Evolutionary conservation across 2,329 filamentous ascomycete genomes (phyloP).

Genomic region (Juglanconis sp.): DNA sequence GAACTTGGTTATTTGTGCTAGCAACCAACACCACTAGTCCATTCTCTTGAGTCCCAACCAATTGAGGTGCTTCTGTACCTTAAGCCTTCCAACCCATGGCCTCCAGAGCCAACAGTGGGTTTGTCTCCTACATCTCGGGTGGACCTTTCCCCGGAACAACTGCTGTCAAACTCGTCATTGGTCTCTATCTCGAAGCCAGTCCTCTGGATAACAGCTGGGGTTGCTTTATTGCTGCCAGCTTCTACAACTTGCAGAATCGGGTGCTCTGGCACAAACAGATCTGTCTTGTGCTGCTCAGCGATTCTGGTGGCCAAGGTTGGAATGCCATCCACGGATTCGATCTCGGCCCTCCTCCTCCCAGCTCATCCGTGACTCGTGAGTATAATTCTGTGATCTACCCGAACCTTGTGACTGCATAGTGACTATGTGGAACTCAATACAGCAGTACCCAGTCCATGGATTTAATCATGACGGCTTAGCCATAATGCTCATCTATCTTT

Average conservation of each 20-base stretch:
- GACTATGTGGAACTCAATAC: background rate
- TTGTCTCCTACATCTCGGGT: background rate
- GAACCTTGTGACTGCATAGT: background rate
- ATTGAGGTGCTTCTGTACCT: background rate
- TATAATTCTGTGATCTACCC: background rate
- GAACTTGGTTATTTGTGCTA: background rate
- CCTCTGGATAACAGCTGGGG: constrained; percentile 26
- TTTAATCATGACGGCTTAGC: background rate
- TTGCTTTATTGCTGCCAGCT: constrained; percentile 30
- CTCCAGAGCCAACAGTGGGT: background rate
- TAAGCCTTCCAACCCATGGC: background rate
- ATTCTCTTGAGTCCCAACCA: background rate
- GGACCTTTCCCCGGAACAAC: constrained; percentile 3
- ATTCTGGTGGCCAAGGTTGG: constrained; percentile 6
- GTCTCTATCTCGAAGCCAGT: constrained; percentile 25
- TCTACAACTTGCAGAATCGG: constrained; percentile 28
- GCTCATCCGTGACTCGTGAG: background rate
- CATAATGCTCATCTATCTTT: background rate
- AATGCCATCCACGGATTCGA: background rate
- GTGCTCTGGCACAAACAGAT: constrained; percentile 32
- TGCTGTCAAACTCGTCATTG: constrained; percentile 26
- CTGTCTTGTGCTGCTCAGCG: constrained; percentile 23
- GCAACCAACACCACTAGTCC: background rate
- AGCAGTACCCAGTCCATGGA: background rate
- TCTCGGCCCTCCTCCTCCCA: background rate